phyloP scores from a whole-genome alignment of 805 yeast genomes.

The Yarrowia alimentaria region DNA sequence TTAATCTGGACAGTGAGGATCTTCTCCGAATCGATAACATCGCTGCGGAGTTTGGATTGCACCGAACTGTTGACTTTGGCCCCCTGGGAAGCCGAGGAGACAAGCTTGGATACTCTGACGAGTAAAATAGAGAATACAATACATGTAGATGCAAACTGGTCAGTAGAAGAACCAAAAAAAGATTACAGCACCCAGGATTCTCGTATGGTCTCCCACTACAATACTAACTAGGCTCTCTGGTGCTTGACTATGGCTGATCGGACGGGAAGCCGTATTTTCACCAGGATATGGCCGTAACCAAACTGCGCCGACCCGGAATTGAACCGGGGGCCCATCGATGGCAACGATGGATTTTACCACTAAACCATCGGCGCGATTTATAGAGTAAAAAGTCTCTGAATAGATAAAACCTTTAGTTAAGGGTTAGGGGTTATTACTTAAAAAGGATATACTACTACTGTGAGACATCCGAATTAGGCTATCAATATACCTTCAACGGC shows the following conservation, averaged over 20 bases:
- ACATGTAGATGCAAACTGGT: too few relatives aligned
- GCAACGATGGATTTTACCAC: slow-evolving; percentile 23
- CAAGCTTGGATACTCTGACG: too few relatives aligned
- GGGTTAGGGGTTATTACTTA: too few relatives aligned
- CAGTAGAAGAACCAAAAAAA: too few relatives aligned
- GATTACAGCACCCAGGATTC: slow-evolving; percentile 24
- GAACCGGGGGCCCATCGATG: slow-evolving; percentile 25
- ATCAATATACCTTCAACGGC: too few relatives aligned
- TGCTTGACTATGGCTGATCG: slow-evolving; percentile 26
- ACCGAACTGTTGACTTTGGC: slow-evolving; percentile 22
- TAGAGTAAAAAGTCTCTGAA: too few relatives aligned
- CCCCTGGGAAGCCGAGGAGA: too few relatives aligned
- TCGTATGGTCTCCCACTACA: slow-evolving; percentile 26
- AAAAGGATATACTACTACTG: too few relatives aligned
- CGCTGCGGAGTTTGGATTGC: not conserved
- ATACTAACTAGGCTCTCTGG: slow-evolving; percentile 25
- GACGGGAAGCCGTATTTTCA: slow-evolving; percentile 26
- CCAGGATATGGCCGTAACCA: slow-evolving; percentile 26
- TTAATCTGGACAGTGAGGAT: slow-evolving; percentile 37
- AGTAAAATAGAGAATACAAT: too few relatives aligned
- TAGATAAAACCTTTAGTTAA: too few relatives aligned
- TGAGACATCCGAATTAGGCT: too few relatives aligned
- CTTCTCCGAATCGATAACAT: slow-evolving; percentile 2
- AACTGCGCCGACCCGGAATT: slow-evolving; percentile 14
- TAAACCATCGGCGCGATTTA: slow-evolving; percentile 17